Evolutionary conservation across 129 eudicot genomes (phyloP).

Genomic region (Calendula officinalis): DNA sequence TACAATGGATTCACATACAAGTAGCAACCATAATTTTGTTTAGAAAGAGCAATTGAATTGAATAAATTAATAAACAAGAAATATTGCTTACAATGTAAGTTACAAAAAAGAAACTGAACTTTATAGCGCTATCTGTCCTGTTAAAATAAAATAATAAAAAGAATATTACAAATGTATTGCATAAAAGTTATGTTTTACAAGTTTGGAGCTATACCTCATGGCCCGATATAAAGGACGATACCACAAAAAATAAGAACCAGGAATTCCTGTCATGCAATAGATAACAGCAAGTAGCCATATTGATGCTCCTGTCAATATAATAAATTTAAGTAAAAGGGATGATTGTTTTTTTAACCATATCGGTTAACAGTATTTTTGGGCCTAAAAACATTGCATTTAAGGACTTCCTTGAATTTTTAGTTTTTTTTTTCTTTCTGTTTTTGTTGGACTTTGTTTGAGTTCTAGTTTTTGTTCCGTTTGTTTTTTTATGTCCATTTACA

Average conservation of each 20-base stretch:
- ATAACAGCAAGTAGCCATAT: constrained; percentile 87
- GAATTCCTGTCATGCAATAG: constrained; percentile 77
- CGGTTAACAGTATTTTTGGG: no score
- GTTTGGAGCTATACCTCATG: constrained; percentile 58
- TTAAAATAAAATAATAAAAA: constrained; percentile 1
- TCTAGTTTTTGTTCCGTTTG: no score
- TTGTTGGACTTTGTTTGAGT: no score
- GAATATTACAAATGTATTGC: background rate
- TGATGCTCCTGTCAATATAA: constrained; percentile 44
- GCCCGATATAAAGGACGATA: constrained; percentile 95
- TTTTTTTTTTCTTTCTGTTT: no score
- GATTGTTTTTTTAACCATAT: background rate
- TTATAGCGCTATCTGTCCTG: constrained; percentile 84
- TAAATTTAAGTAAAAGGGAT: constrained; percentile 2
- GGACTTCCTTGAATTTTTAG: no score
- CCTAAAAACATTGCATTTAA: background rate
- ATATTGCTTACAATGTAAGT: constrained; percentile 48
- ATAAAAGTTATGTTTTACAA: constrained; percentile 1
- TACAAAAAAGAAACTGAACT: constrained; percentile 73
- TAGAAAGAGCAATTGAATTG: background rate
- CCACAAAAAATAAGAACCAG: constrained; percentile 89
- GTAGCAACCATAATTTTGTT: background rate
- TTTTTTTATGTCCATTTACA: no score
- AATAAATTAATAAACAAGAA: background rate
- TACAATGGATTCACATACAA: constrained; percentile 16